phyloP scores from a whole-genome alignment of 495 filamentous ascomycete species.

The Hypoxylon subgilvum region DNA sequence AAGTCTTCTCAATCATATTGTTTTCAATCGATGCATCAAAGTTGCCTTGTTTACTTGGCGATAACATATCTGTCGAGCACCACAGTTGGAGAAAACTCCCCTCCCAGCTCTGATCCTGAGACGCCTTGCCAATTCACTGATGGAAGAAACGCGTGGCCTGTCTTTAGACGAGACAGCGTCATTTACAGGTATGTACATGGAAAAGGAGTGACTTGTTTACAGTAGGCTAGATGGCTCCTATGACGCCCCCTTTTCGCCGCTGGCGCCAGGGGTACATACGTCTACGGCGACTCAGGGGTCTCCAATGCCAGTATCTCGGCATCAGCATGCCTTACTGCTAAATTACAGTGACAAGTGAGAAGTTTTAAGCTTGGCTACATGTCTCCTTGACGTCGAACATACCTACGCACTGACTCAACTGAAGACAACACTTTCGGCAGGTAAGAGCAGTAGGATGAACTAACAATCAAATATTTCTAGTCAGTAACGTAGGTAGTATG shows the following conservation, averaged over 20 bases:
- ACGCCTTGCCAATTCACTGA: too few relatives aligned
- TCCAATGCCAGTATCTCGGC: conserved; percentile 5
- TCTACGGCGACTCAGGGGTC: conserved; percentile 12
- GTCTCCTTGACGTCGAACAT: neutral
- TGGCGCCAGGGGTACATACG: conserved; percentile 2
- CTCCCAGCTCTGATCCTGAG: too few relatives aligned
- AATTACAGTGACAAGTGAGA: neutral
- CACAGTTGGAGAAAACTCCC: too few relatives aligned
- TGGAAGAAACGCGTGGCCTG: neutral
- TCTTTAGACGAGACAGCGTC: conserved; percentile 7
- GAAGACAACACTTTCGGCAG: conserved; percentile 10
- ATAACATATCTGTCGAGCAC: too few relatives aligned
- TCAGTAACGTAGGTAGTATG: too few relatives aligned
- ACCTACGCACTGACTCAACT: too few relatives aligned
- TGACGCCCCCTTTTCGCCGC: conserved; percentile 5
- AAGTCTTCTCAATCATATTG: too few relatives aligned
- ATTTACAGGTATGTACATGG: conserved; percentile 10
- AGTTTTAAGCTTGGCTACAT: too few relatives aligned
- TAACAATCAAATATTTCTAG: neutral
- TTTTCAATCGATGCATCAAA: too few relatives aligned
- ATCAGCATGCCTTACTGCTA: conserved; percentile 11
- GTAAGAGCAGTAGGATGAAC: conserved; percentile 8
- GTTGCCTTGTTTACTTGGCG: too few relatives aligned
- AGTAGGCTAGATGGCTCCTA: neutral
- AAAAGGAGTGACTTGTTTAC: conserved; percentile 8